A percentile compares a stretch with the other conserved stretches of the same genome.
Evolutionary conservation across 192 early-diverging fungal species (phyloP).

Genomic region (Allomyces javanicus): DNA sequence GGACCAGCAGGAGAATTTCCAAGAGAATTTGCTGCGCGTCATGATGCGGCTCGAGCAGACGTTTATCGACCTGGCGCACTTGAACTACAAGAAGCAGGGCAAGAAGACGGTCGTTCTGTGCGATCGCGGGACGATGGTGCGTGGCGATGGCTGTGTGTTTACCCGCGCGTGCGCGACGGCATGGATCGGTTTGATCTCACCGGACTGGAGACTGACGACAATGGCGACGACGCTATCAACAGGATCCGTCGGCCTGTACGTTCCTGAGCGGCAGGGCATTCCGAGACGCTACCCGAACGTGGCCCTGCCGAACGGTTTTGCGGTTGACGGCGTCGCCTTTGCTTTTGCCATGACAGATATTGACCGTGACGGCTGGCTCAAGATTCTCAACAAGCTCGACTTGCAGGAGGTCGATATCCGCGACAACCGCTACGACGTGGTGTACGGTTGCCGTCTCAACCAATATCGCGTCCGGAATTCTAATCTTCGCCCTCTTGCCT

Average conservation of each 20-base stretch:
- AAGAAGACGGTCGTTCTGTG: slow-evolving; percentile 22
- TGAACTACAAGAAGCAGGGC: slow-evolving; percentile 13
- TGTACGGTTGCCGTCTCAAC: too few relatives aligned
- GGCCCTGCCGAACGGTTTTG: too few relatives aligned
- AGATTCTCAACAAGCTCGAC: slow-evolving; percentile 14
- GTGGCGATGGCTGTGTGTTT: neutral
- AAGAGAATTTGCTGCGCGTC: slow-evolving; percentile 15
- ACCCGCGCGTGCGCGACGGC: too few relatives aligned
- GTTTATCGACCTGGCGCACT: slow-evolving; percentile 15
- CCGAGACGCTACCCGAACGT: too few relatives aligned
- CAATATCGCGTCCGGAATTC: too few relatives aligned
- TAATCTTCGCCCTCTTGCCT: too few relatives aligned
- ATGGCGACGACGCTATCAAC: too few relatives aligned
- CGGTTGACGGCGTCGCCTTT: neutral
- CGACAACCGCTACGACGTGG: slow-evolving; percentile 10
- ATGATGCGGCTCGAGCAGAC: slow-evolving; percentile 22
- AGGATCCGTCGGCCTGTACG: neutral
- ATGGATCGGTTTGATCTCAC: too few relatives aligned
- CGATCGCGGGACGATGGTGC: slow-evolving; percentile 6
- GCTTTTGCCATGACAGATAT: slow-evolving; percentile 6
- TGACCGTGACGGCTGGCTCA: slow-evolving; percentile 12
- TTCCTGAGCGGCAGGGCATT: neutral
- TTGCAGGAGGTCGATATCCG: slow-evolving; percentile 17
- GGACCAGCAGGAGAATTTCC: slow-evolving; percentile 14
- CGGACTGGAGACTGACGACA: too few relatives aligned